Percentiles rank a stretch among this genome's conserved stretches.
phyloP scores from a whole-genome alignment of 306 rosid genomes.

The Inga laurina region DNA sequence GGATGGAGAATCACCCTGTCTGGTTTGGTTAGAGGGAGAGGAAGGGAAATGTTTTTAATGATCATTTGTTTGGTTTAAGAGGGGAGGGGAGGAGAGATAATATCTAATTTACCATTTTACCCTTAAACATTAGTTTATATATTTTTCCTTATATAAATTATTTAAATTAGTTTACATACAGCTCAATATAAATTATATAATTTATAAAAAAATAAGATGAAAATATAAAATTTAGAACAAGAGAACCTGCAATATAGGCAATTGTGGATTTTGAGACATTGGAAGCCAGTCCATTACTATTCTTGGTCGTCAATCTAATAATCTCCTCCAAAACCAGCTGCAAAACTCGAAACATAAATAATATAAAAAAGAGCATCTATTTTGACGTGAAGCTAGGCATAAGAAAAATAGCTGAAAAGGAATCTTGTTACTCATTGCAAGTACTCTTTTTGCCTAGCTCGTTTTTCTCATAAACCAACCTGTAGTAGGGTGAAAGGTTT shows the following conservation, averaged over 20 bases:
- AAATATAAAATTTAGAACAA: conserved; percentile 24
- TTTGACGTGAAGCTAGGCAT: neutral
- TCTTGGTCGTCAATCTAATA: conserved; percentile 63
- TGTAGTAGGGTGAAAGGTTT: conserved; percentile 19
- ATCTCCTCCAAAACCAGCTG: conserved; percentile 74
- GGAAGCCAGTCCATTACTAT: conserved; percentile 64
- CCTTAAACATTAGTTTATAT: too few species aligned
- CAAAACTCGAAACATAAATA: conserved; percentile 16
- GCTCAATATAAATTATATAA: too few species aligned
- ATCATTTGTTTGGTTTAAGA: too few species aligned
- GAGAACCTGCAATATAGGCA: conserved; percentile 70
- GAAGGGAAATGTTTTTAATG: too few species aligned
- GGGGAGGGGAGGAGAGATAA: too few species aligned
- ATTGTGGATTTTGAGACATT: conserved; percentile 42
- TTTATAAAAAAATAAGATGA: too few species aligned
- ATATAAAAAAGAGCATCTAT: neutral
- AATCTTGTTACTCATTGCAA: neutral
- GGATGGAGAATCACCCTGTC: too few species aligned
- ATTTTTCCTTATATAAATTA: too few species aligned
- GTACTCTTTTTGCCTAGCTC: neutral
- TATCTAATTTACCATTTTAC: too few species aligned
- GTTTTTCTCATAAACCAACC: neutral
- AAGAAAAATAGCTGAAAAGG: neutral
- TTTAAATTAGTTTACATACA: too few species aligned
- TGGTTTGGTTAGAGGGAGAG: too few species aligned